Percentiles rank a stretch among this genome's conserved stretches.
These are phyloP conservation scores for Yamadazyma dendronema DNA, from an alignment of 1,139 yeast genomes.

Conservation along the genomic window DNA sequence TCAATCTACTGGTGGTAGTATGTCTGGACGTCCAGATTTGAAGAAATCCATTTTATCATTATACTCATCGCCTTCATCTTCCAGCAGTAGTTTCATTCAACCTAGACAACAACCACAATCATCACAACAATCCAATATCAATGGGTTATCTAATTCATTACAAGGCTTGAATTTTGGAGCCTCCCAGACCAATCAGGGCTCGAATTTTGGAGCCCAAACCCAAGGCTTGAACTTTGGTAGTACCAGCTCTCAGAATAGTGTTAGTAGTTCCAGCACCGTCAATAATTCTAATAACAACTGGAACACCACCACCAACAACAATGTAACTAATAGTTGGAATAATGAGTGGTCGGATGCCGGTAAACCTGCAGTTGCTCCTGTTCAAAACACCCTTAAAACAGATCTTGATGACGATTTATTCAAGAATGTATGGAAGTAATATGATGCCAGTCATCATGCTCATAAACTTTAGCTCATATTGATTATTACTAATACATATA, in stretches of 20 bases:
- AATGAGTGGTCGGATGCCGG: constrained; percentile 40
- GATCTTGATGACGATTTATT: constrained; percentile 44
- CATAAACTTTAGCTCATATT: no score
- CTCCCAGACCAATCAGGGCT: constrained; percentile 1
- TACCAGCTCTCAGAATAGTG: no score
- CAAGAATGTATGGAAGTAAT: constrained; percentile 57
- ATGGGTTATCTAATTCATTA: constrained; percentile 32
- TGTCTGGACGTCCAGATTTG: constrained; percentile 54
- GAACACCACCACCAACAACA: constrained; percentile 5
- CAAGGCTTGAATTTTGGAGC: constrained; percentile 31
- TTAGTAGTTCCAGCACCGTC: constrained; percentile 1
- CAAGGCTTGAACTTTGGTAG: no score
- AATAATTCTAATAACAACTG: constrained; percentile 9
- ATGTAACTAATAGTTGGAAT: constrained; percentile 21
- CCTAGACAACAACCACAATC: constrained; percentile 16
- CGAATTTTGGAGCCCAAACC: no score
- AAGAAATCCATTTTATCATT: constrained; percentile 88
- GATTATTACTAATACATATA: no score
- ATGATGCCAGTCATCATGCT: constrained; percentile 2
- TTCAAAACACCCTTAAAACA: constrained; percentile 4
- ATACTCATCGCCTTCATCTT: constrained; percentile 67
- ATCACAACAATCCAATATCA: constrained; percentile 8
- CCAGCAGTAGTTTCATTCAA: constrained; percentile 34
- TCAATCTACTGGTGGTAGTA: constrained; percentile 37
- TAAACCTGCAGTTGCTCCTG: constrained; percentile 15